These are phyloP conservation scores for Blastobotrys terrestris DNA, from an alignment of 805 yeast genomes.

Conservation along the genomic window DNA sequence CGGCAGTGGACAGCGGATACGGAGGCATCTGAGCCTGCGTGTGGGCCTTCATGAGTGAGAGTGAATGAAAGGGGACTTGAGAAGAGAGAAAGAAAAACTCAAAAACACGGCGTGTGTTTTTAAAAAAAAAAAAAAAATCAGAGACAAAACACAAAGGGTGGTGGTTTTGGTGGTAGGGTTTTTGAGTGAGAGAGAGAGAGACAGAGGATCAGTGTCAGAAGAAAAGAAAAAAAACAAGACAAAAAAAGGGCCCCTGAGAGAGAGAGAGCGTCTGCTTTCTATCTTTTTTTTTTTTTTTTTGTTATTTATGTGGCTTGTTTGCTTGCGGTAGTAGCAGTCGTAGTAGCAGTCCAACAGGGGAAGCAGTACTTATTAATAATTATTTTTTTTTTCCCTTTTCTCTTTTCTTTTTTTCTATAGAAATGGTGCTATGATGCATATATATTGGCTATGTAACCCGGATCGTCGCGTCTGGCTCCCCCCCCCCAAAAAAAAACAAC, in stretches of 20 bases:
- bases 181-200: too few relatives aligned
- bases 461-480: neutral
- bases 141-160: neutral
- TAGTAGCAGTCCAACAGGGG: too few relatives aligned
- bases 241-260: neutral
- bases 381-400: too few relatives aligned
- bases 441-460: neutral
- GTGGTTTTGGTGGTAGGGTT: too few relatives aligned
- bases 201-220: too few relatives aligned
- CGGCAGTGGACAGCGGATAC: neutral
- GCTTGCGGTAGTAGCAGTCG: neutral
- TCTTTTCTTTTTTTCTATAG: neutral
- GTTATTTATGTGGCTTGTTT: neutral
- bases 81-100: neutral
- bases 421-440: neutral
- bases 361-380: too few relatives aligned
- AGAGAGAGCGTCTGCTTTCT: too few relatives aligned
- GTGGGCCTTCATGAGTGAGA: neutral
- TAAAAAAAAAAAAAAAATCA: too few relatives aligned
- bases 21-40: neutral
- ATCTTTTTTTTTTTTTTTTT: too few relatives aligned
- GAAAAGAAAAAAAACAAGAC: neutral
- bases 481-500: neutral
- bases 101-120: neutral
- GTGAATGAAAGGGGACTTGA: too few relatives aligned